Evolutionary conservation across 768 basidiomycete genomes (phyloP).

Genomic region (Auricularia sp.): DNA sequence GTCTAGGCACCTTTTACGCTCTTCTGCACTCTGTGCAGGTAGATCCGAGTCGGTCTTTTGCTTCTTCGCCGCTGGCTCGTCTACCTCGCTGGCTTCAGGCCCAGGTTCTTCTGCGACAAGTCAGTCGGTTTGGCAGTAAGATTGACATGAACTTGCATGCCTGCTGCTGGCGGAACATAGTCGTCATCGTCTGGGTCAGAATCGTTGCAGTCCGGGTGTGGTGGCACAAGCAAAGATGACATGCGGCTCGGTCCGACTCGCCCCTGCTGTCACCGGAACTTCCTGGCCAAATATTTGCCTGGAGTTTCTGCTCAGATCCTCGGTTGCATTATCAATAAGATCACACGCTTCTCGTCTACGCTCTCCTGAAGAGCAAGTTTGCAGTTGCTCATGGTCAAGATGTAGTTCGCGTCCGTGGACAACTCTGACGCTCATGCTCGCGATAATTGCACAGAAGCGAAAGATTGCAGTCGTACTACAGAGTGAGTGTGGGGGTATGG

Average conservation of each 20-base stretch:
- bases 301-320: too few species aligned
- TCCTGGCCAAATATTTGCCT: too few species aligned
- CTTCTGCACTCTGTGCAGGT: background rate
- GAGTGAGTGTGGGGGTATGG: too few species aligned
- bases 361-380: too few species aligned
- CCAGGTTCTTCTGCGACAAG: background rate
- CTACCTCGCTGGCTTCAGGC: background rate
- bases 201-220: background rate
- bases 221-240: background rate
- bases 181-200: background rate
- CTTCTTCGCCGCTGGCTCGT: background rate
- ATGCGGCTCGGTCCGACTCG: background rate
- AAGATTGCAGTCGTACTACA: too few species aligned
- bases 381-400: too few species aligned
- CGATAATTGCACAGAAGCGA: too few species aligned
- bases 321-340: too few species aligned
- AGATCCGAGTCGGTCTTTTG: background rate
- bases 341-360: too few species aligned
- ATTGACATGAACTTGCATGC: background rate
- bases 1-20: background rate
- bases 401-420: too few species aligned
- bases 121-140: background rate
- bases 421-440: too few species aligned
- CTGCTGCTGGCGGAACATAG: background rate
- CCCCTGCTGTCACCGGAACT: too few species aligned